Evolutionary conservation across 768 basidiomycete species (phyloP).

Genomic region (Suillus cothurnatus): DNA sequence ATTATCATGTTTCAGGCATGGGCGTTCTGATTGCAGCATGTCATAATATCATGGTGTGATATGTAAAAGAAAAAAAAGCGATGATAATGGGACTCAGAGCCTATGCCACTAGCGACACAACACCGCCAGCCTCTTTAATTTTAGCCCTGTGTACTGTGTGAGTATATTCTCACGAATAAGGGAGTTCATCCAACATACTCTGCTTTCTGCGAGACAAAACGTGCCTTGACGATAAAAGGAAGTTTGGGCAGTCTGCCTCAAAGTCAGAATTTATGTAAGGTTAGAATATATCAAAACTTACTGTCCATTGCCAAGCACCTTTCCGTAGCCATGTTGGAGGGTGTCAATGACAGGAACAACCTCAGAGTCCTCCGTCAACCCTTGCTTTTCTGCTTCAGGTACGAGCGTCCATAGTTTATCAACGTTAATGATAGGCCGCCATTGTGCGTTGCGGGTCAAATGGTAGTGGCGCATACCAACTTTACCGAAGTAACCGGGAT

Average conservation of each 20-base stretch:
- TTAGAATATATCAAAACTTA: conserved; percentile 40
- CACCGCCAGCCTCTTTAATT: conserved; percentile 94
- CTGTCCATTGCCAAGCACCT: conserved; percentile 94
- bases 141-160: conserved; percentile 48
- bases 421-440: conserved; percentile 97
- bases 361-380: conserved; percentile 69
- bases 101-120: conserved; percentile 90
- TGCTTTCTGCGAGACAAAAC: conserved; percentile 87
- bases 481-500: conserved; percentile 99
- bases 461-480: conserved; percentile 99
- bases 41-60: conserved; percentile 13
- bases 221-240: conserved; percentile 98
- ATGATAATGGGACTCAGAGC: conserved; percentile 9
- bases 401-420: conserved; percentile 97
- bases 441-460: conserved; percentile 84
- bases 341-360: conserved; percentile 96
- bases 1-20: conserved; percentile 11
- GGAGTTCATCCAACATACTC: conserved; percentile 50
- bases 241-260: conserved; percentile 72
- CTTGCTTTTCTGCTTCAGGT: conserved; percentile 81
- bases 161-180: conserved; percentile 27
- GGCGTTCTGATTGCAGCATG: conserved; percentile 18
- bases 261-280: conserved; percentile 4
- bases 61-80: conserved; percentile 26
- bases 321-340: conserved; percentile 81